Evolutionary conservation across 371 early-diverging fungal genomes (phyloP).

Genomic region (Vavraia culicis): DNA sequence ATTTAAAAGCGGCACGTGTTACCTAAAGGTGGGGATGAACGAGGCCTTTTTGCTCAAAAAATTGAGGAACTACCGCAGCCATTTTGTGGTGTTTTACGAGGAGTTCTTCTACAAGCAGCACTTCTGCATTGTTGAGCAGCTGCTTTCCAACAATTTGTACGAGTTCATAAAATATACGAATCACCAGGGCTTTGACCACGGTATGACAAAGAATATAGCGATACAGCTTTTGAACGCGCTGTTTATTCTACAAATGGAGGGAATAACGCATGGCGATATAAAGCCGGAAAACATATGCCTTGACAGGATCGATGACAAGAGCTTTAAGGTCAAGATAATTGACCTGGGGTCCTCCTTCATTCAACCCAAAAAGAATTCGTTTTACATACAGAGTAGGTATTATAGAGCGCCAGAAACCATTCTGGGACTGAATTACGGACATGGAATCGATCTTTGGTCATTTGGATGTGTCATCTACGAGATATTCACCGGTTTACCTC

Average conservation of each 20-base stretch:
- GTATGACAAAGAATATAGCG: conserved; percentile 60
- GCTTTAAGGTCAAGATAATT: conserved; percentile 77
- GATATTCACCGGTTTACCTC: conserved; percentile 65
- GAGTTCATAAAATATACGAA: conserved; percentile 2
- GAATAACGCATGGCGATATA: conserved; percentile 50
- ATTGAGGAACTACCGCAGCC: neutral
- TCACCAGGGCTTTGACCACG: conserved; percentile 45
- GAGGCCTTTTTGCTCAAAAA: neutral
- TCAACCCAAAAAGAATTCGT: conserved; percentile 46
- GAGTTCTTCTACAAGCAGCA: neutral
- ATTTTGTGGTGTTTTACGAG: conserved; percentile 3
- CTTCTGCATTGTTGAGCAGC: conserved; percentile 2
- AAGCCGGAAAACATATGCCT: conserved; percentile 46
- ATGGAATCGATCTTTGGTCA: conserved; percentile 86
- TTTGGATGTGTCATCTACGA: conserved; percentile 88
- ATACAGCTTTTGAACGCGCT: conserved; percentile 58
- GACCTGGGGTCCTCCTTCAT: conserved; percentile 95
- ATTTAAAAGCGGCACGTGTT: conserved; percentile 52
- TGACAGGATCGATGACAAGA: conserved; percentile 27
- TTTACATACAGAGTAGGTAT: conserved; percentile 20
- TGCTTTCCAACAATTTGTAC: conserved; percentile 6
- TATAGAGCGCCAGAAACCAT: conserved; percentile 38
- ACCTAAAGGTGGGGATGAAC: conserved; percentile 6
- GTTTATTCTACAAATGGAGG: conserved; percentile 45
- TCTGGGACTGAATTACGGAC: conserved; percentile 60